These are phyloP conservation scores for Kitagawia praeruptora DNA, from an alignment of 129 eudicot genomes.

Conservation along the genomic window DNA sequence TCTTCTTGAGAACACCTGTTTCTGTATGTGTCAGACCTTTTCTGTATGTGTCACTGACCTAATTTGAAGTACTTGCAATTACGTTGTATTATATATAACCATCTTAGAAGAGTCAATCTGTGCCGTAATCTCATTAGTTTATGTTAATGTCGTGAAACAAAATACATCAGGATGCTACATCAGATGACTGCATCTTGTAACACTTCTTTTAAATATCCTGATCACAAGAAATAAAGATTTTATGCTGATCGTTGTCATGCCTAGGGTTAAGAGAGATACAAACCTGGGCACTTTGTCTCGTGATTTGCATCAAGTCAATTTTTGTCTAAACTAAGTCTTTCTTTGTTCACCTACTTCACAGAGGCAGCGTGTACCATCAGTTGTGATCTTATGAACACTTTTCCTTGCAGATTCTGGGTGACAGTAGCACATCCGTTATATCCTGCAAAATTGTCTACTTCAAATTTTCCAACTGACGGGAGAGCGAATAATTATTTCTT, in stretches of 20 bases:
- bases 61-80: background rate
- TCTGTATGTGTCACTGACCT: background rate
- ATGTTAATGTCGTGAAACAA: background rate
- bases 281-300: background rate
- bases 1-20: background rate
- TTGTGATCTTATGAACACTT: conserved; percentile 5
- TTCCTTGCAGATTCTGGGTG: conserved; percentile 68
- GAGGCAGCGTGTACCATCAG: background rate
- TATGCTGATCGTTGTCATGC: background rate
- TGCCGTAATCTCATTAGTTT: background rate
- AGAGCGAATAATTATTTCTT: conserved; percentile 21
- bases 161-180: background rate
- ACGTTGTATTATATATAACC: background rate
- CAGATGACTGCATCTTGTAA: background rate
- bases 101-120: background rate
- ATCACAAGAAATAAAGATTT: background rate
- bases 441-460: conserved; percentile 68
- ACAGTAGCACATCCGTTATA: conserved; percentile 52
- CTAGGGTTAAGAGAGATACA: background rate
- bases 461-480: conserved; percentile 79
- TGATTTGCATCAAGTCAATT: too few species aligned
- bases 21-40: background rate
- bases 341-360: background rate
- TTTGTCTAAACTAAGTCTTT: too few species aligned
- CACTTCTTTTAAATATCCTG: background rate